phyloP scores from a whole-genome alignment of 192 early-diverging fungal species.

The Phlyctochytrium arcticum region DNA sequence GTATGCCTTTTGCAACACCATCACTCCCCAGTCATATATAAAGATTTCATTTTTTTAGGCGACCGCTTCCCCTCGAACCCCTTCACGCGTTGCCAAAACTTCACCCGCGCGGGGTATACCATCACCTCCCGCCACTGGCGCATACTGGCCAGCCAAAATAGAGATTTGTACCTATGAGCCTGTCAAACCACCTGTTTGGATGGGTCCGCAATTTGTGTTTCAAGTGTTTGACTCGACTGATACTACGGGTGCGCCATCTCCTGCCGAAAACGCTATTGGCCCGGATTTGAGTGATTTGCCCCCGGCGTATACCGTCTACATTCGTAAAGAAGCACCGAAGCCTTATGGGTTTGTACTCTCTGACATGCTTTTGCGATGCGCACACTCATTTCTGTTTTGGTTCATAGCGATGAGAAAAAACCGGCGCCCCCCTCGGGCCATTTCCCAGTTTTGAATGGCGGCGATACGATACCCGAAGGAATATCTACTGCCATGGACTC shows the following conservation, averaged over 20 bases:
- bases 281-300: constrained; percentile 25
- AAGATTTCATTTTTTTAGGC: no score
- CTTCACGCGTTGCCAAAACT: background rate
- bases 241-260: background rate
- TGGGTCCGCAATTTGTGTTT: constrained; percentile 32
- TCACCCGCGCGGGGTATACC: background rate
- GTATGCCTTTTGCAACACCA: background rate
- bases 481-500: constrained; percentile 23
- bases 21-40: no score
- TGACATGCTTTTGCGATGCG: background rate
- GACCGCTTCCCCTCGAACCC: background rate
- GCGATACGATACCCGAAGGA: background rate
- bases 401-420: background rate
- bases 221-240: constrained; percentile 10
- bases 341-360: constrained; percentile 12
- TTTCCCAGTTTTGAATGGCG: constrained; percentile 3
- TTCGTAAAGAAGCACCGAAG: constrained; percentile 21
- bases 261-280: no score
- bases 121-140: background rate
- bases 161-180: constrained; percentile 29
- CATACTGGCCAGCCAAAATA: constrained; percentile 26
- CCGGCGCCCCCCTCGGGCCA: background rate
- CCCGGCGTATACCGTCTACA: background rate
- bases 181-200: constrained; percentile 29
- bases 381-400: background rate